Conservation (phyloP, 495 filamentous ascomycete genomes). For the Filosporella fistucella region DNA sequence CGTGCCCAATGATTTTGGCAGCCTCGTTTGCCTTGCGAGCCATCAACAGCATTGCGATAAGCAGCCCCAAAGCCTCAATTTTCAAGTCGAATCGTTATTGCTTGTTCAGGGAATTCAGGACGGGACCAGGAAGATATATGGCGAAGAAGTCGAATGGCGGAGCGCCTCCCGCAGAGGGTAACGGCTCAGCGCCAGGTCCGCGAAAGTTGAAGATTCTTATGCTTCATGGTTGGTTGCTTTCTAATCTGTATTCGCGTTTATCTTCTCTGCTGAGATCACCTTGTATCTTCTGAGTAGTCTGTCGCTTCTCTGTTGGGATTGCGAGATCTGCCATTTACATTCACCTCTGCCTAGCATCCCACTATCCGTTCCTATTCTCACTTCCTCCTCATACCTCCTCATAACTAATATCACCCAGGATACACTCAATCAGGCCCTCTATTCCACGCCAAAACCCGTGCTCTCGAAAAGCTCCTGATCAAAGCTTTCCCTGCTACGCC, state of each 20-base stretch:
- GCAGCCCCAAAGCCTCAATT: not conserved
- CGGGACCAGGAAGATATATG: not conserved
- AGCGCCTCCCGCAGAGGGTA: conserved; percentile 4
- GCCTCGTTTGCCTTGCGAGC: conserved; percentile 9
- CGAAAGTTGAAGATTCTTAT: conserved; percentile 47
- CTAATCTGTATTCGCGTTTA: not conserved
- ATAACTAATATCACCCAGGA: conserved; percentile 34
- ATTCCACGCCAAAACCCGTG: conserved; percentile 87
- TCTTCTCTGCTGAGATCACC: too few species aligned
- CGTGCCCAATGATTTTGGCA: conserved; percentile 4
- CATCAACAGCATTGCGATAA: not conserved
- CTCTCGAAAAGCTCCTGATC: conserved; percentile 72
- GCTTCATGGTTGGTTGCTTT: conserved; percentile 43
- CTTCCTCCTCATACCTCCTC: not conserved
- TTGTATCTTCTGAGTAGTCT: too few species aligned
- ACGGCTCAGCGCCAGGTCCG: not conserved
- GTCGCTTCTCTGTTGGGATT: too few species aligned
- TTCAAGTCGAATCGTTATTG: not conserved
- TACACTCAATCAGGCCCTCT: conserved; percentile 87
- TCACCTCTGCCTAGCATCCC: not conserved
- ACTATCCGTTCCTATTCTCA: not conserved
- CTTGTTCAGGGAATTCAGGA: not conserved
- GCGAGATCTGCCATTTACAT: too few species aligned
- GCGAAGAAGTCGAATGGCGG: conserved; percentile 4
- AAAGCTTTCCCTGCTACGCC: conserved; percentile 56